These are phyloP conservation scores for Boletus sp. DNA, from an alignment of 1,284 basidiomycete genomes.

Conservation along the genomic window DNA sequence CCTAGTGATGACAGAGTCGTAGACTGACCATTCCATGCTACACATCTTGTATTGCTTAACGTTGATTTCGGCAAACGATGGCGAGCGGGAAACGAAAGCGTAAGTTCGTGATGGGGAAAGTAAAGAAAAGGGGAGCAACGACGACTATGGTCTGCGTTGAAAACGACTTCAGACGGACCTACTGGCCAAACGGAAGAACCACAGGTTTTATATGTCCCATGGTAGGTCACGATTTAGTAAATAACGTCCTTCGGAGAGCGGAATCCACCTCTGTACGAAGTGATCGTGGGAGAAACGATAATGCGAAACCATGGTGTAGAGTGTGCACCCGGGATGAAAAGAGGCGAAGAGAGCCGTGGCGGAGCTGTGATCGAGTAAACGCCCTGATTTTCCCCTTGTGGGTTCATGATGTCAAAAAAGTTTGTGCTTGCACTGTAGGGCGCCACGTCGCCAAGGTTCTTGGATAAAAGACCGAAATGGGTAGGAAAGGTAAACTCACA, in stretches of 20 bases:
- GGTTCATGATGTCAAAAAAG: slow-evolving; percentile 22
- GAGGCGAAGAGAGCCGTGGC: slow-evolving; percentile 12
- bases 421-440: slow-evolving; percentile 15
- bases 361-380: slow-evolving; percentile 23
- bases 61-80: slow-evolving; percentile 2
- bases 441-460: slow-evolving; percentile 30
- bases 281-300: slow-evolving; percentile 34
- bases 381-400: slow-evolving; percentile 32
- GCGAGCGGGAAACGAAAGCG: background rate
- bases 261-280: slow-evolving; percentile 28
- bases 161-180: background rate
- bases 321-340: background rate
- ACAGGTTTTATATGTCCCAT: slow-evolving; percentile 30
- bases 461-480: slow-evolving; percentile 29
- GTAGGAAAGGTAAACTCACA: slow-evolving; percentile 26
- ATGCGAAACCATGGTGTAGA: slow-evolving; percentile 13
- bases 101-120: slow-evolving; percentile 1
- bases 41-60: slow-evolving; percentile 35
- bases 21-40: slow-evolving; percentile 41
- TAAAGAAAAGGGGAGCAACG: background rate
- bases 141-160: background rate
- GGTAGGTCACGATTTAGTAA: slow-evolving; percentile 30
- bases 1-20: background rate
- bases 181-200: background rate
- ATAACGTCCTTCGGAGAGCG: slow-evolving; percentile 31